Conservation (phyloP, 2,329 filamentous ascomycete genomes). For the Sordariomycetes sp. region DNA sequence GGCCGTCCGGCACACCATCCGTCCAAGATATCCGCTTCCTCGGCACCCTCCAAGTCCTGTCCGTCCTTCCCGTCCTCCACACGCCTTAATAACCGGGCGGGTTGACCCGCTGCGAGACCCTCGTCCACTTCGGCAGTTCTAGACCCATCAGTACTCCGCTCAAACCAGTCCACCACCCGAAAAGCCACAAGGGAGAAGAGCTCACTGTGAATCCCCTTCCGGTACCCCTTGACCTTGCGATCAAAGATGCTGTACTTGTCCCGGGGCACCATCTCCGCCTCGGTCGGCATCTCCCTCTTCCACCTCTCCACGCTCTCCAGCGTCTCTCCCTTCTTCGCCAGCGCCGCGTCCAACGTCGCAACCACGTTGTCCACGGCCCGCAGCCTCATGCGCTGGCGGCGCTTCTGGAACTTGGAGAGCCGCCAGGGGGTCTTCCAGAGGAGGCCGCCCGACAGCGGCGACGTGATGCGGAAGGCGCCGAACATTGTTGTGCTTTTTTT, state of each 20-base stretch:
- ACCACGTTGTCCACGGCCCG: conserved; percentile 81
- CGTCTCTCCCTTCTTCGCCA: conserved; percentile 58
- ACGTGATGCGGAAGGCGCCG: conserved; percentile 68
- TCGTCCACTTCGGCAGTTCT: conserved; percentile 89
- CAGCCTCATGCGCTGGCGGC: conserved; percentile 70
- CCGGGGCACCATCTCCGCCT: conserved; percentile 86
- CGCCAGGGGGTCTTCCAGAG: conserved; percentile 98
- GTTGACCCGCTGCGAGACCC: conserved; percentile 86
- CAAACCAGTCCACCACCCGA: neutral
- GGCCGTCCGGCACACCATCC: neutral
- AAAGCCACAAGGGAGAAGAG: conserved; percentile 13
- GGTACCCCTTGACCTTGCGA: conserved; percentile 85
- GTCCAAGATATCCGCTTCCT: neutral
- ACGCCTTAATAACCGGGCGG: conserved; percentile 78
- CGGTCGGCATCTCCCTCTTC: conserved; percentile 92
- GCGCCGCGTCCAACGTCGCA: conserved; percentile 64
- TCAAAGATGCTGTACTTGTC: conserved; percentile 99
- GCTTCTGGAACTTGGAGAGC: conserved; percentile 82
- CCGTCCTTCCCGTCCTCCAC: neutral
- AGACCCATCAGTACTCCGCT: neutral
- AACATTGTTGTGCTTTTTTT: conserved; percentile 45
- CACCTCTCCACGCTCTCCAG: conserved; percentile 73
- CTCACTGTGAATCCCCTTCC: conserved; percentile 96
- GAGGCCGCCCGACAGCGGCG: conserved; percentile 63
- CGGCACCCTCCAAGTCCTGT: neutral